Conservation (phyloP, 176 grass and related monocot genomes). For the Metroxylon sagu region DNA sequence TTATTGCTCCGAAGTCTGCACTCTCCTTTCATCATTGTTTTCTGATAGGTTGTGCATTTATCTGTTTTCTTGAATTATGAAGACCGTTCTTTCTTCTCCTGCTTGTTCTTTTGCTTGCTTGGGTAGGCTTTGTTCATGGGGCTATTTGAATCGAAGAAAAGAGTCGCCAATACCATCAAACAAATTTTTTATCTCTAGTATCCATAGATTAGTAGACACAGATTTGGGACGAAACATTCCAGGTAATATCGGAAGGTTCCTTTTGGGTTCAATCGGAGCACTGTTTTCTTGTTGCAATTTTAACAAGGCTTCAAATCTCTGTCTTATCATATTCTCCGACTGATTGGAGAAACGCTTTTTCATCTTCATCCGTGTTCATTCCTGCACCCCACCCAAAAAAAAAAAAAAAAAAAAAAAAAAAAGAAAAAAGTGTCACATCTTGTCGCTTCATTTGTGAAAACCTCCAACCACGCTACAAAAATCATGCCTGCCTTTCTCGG, state of each 20-base stretch:
- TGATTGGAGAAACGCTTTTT: conserved; percentile 52
- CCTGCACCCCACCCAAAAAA: conserved; percentile 25
- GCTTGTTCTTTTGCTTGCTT: conserved; percentile 43
- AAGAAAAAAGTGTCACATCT: not conserved
- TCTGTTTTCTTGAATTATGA: conserved; percentile 35
- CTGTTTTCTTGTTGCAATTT: conserved; percentile 67
- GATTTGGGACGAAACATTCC: conserved; percentile 67
- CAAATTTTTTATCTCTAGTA: conserved; percentile 13
- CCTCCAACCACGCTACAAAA: too few relatives aligned
- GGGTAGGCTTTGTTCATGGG: conserved; percentile 8
- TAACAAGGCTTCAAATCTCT: conserved; percentile 36
- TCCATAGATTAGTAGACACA: conserved; percentile 10
- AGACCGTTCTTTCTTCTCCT: conserved; percentile 31
- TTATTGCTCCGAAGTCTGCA: conserved; percentile 44
- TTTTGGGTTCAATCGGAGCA: conserved; percentile 71
- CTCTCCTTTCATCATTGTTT: conserved; percentile 56
- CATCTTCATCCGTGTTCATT: conserved; percentile 33
- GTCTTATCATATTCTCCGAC: conserved; percentile 49
- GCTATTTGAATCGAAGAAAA: too few relatives aligned
- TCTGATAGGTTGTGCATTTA: conserved; percentile 14
- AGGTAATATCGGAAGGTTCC: conserved; percentile 57
- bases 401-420: conserved; percentile 10
- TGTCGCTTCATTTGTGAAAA: too few relatives aligned
- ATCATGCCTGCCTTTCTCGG: too few relatives aligned
- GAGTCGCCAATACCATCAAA: conserved; percentile 14